Base-by-base conservation (phyloP, 2,329 filamentous ascomycete genomes). In the Helicocarpus griseus region DNA sequence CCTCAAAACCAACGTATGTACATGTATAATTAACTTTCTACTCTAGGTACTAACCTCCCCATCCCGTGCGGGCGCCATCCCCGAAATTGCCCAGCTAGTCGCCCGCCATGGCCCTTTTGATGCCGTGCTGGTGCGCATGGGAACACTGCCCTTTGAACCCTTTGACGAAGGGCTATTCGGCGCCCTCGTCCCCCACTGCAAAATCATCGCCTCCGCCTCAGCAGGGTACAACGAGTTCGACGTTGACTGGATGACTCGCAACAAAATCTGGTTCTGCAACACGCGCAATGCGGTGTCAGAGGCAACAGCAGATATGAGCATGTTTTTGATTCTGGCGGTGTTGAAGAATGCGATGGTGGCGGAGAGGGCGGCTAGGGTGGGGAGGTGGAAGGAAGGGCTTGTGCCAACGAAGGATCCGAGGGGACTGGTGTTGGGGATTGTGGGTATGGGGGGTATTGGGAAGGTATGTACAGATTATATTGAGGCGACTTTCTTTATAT, bases 231-330 rank as follows among this genome's bases (percentile, higher is more conserved):
- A 77, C 53, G 71, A 75, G 55, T 73, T 76, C 36, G 68, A 73
- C 43, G 64, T 76, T 0, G 58, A 69, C 3, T 74, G 69, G 67
- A 65, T 75, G 59, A 70, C 72, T 0, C 38, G 52, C 11, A 56
- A 70, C 5, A 65, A 65, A 4, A 71, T 81, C 24, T 76, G 69
- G 63, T 79, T 81, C 57, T 80, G 76, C 64, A 81, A 79, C 56
- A 72, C 72, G 0, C 61, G 74, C 2, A 70, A 81, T 53, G 78
- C 76, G 0, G 76, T 77, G 0, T 72, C 77, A 0, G 73, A 81
- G 51, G 75, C 77, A 2, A 77, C 73, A 0, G 74, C 74, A 0
- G 74, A 77, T 40, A 74, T 77, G 69, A 71, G 76, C 8, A 64
- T 76, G n/a, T 75, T 75, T 58, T 63, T 73, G 53, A 71, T 67